These are phyloP conservation scores for Tilletia horrida DNA, from an alignment of 1,284 basidiomycete species.

Conservation along the genomic window DNA sequence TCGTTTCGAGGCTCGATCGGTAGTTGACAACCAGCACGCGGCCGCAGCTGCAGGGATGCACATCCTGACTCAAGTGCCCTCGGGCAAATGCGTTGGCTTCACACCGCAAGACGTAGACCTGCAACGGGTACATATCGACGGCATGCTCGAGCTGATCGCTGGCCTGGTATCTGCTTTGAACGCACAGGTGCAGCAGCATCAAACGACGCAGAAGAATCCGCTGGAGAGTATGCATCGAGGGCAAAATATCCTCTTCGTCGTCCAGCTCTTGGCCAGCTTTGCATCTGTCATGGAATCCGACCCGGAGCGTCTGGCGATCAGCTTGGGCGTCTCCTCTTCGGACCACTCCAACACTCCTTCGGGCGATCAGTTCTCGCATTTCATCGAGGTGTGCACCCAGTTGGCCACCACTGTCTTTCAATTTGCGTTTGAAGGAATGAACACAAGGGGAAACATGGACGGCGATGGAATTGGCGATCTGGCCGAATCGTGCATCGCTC, in stretches of 20 bases:
- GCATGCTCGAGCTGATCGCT: neutral
- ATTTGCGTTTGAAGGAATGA: constrained; percentile 34
- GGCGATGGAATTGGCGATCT: constrained; percentile 39
- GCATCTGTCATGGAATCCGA: constrained; percentile 22
- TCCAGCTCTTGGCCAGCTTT: constrained; percentile 28
- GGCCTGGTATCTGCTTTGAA: neutral
- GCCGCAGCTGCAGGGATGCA: neutral
- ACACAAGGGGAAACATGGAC: constrained; percentile 25
- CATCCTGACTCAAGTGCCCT: neutral
- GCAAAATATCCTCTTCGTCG: constrained; percentile 25
- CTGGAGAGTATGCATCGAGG: constrained; percentile 2
- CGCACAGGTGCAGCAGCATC: too few species aligned
- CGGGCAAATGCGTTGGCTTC: neutral
- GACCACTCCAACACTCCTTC: constrained; percentile 20
- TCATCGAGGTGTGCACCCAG: constrained; percentile 31
- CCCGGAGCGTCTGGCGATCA: neutral
- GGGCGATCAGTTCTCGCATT: constrained; percentile 23
- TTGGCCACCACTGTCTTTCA: constrained; percentile 30
- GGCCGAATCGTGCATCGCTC: constrained; percentile 35
- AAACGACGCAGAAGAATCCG: neutral
- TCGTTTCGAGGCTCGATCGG: neutral
- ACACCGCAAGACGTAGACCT: neutral
- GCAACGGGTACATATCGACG: neutral
- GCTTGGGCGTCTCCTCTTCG: neutral
- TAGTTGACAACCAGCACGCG: neutral